phyloP scores from a whole-genome alignment of 2,329 filamentous ascomycete genomes.

The Xylariaceae sp. region DNA sequence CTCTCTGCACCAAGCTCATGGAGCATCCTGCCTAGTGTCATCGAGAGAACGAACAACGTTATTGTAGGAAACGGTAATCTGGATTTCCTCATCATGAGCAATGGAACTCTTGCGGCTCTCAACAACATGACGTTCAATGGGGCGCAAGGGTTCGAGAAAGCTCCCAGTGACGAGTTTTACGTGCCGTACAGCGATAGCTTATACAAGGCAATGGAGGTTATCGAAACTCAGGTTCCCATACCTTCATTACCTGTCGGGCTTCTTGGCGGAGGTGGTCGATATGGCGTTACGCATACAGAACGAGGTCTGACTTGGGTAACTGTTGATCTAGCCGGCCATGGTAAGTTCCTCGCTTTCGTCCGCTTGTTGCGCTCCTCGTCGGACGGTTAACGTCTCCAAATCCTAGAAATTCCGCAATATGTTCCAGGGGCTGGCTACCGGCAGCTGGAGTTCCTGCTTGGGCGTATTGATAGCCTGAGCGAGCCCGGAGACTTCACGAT shows the following conservation, averaged over 20 bases:
- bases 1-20: conserved; percentile 43
- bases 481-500: not conserved
- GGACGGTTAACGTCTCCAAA: not conserved
- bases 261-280: conserved; percentile 59
- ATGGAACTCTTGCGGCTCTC: conserved; percentile 66
- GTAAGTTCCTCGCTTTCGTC: not conserved
- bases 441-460: conserved; percentile 72
- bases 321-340: conserved; percentile 60
- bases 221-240: conserved; percentile 8
- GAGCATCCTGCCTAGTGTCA: conserved; percentile 61
- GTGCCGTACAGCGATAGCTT: conserved; percentile 57
- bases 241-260: conserved; percentile 32
- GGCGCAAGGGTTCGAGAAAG: conserved; percentile 60
- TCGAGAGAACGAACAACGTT: conserved; percentile 67
- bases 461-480: conserved; percentile 49
- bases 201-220: conserved; percentile 11
- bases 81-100: conserved; percentile 63
- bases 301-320: conserved; percentile 68
- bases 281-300: conserved; percentile 65
- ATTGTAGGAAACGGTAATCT: conserved; percentile 68
- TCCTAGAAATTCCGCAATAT: conserved; percentile 58
- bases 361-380: not conserved
- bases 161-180: conserved; percentile 59
- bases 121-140: conserved; percentile 81
- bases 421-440: conserved; percentile 63